These are phyloP conservation scores for Didymella pomorum DNA, from an alignment of 2,329 filamentous ascomycete genomes.

Conservation along the genomic window DNA sequence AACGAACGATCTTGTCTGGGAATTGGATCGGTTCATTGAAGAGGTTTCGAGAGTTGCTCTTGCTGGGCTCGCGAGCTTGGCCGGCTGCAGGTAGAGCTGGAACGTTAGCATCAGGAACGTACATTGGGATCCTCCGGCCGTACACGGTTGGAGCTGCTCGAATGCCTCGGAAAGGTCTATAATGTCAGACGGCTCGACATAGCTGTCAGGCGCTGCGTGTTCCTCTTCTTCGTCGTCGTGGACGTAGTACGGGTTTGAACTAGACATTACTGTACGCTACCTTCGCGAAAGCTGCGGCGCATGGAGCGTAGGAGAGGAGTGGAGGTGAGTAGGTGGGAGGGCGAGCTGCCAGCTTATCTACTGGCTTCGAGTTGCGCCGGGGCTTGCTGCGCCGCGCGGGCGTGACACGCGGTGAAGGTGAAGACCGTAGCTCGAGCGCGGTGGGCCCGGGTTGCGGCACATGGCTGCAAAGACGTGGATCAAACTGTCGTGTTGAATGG, in stretches of 20 bases:
- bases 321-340: neutral
- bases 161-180: too few relatives aligned
- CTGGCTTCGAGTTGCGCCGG: neutral
- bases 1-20: too few relatives aligned
- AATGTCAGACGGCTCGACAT: neutral
- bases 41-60: too few relatives aligned
- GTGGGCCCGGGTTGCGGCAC: neutral
- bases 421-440: neutral
- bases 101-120: too few relatives aligned
- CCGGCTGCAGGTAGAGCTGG: too few relatives aligned
- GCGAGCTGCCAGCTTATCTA: neutral
- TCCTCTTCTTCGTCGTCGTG: neutral
- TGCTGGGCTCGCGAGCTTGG: too few relatives aligned
- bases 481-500: neutral
- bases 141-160: neutral
- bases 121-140: neutral
- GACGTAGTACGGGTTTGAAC: neutral
- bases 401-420: neutral
- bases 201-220: neutral
- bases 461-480: neutral
- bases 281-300: neutral
- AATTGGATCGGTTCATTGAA: too few relatives aligned
- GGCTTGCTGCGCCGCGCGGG: neutral
- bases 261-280: neutral
- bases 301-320: neutral